Evolutionary conservation across 2,329 filamentous ascomycete species (phyloP), one percentile per base, ranked within the genome.

Genomic region (Didymella pomorum): DNA sequence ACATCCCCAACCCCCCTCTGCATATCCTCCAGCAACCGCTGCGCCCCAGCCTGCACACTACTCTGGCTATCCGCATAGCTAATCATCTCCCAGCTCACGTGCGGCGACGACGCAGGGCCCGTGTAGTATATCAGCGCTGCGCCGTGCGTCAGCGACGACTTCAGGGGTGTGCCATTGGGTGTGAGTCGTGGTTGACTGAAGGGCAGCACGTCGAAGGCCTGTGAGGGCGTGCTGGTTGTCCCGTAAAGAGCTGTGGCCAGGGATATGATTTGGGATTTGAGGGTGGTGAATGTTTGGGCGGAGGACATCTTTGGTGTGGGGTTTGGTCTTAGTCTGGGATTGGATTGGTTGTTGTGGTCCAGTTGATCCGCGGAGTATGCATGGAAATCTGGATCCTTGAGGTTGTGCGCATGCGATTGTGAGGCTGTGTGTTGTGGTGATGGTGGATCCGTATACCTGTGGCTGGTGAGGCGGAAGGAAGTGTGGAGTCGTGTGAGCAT

Each of bases 91-190:
- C 56, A 58, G 8, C 26, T 28, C n/a, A 29, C 25, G 21, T 48
- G 31, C 26, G 44, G 56, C 35, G 49, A 23, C 11, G 8, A 12
- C 7, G 42, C 18, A 7, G 51, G 51, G 1, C 56, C 56, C 1
- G 39, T 59, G 41, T 59, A 59, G 51, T 39, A 49, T n/a, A 59
- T 59, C 18, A 59, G 46, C 16, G 45, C 56, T 7, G 28, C 50
- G 46, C 51, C 49, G 39, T 52, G 48, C 7, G 29, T 56, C n/a
- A 28, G 21, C 18, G 35, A 46, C 18, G 35, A 26, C 20, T 47
- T 43, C 16, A 48, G 28, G 3, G 28, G 20, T 10, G 52, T 44
- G 20, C 44, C 35, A 12, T 35, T 48, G 10, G 43, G 48, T 5
- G 44, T 42, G 10, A 42, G 28, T 10, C 35, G 54, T 26, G 49